Percentiles rank a stretch among this genome's conserved stretches.
phyloP scores from a whole-genome alignment of 148 eudicot species.

The Cornus florida region DNA sequence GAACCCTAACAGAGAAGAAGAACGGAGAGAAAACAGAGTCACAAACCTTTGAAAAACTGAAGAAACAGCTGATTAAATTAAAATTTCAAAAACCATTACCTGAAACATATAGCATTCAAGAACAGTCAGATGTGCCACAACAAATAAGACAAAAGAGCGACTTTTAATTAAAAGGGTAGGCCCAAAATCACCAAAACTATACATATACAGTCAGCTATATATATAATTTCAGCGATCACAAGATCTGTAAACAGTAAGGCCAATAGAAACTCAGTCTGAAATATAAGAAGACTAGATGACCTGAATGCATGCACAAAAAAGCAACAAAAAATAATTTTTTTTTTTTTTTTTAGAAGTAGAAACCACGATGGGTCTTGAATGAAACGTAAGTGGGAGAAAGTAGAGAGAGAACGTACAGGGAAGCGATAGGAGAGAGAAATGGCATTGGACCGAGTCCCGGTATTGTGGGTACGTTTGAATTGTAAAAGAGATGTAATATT shows the following conservation, averaged over 20 bases:
- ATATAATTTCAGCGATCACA: not conserved
- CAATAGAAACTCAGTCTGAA: not conserved
- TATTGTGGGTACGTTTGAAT: conserved; percentile 2
- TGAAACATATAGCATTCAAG: not conserved
- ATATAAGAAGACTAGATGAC: conserved; percentile 3
- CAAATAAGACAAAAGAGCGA: not conserved
- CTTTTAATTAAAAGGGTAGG: not conserved
- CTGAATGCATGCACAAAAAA: not conserved
- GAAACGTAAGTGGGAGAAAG: conserved; percentile 1
- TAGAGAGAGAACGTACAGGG: conserved; percentile 4
- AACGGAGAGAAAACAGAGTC: not conserved
- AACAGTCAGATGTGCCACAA: not conserved
- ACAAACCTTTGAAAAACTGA: not conserved
- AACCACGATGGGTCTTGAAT: not conserved
- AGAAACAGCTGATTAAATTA: not conserved
- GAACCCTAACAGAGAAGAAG: not conserved
- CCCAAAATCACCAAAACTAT: not conserved
- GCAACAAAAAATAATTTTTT: not conserved
- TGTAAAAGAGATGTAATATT: not conserved
- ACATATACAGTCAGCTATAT: not conserved
- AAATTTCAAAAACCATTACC: not conserved
- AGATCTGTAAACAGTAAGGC: conserved; percentile 9
- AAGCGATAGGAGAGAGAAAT: not conserved
- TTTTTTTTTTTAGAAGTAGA: not conserved
- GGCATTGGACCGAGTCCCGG: not conserved